A percentile compares a stretch with the other conserved stretches of the same genome.
Conservation (phyloP, 495 filamentous ascomycete genomes). For the Beverwykella pulmonaria region DNA sequence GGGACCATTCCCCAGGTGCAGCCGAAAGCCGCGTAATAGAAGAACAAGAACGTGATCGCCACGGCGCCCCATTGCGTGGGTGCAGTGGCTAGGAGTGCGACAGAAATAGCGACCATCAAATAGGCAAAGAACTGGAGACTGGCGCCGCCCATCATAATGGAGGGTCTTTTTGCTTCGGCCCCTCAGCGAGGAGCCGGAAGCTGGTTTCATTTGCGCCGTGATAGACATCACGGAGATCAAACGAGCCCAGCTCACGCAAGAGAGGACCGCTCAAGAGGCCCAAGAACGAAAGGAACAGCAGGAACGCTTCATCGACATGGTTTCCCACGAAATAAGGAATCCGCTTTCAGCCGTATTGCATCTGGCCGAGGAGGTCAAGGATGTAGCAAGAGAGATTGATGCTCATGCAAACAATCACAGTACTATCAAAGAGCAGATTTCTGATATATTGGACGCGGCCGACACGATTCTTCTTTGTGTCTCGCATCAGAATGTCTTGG, state of each 20-base stretch:
- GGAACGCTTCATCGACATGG: background rate
- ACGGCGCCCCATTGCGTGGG: slow-evolving; percentile 10
- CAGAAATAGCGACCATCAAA: slow-evolving; percentile 43
- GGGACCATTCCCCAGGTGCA: slow-evolving; percentile 39
- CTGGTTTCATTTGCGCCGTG: slow-evolving; percentile 45
- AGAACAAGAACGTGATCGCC: slow-evolving; percentile 38
- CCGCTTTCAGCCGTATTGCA: background rate
- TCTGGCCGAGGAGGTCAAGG: background rate
- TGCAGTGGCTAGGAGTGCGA: slow-evolving; percentile 34
- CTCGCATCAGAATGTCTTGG: background rate
- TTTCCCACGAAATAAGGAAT: background rate
- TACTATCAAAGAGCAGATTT: slow-evolving; percentile 8
- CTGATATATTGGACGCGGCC: slow-evolving; percentile 35
- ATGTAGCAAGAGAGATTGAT: background rate
- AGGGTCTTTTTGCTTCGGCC: slow-evolving; percentile 43
- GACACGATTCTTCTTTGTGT: background rate
- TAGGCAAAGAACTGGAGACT: slow-evolving; percentile 52
- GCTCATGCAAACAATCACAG: background rate
- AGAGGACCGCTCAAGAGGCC: background rate
- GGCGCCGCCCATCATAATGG: slow-evolving; percentile 53
- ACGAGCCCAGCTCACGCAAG: background rate
- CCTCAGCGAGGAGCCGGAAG: slow-evolving; percentile 41
- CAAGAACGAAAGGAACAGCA: background rate
- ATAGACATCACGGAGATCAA: slow-evolving; percentile 38
- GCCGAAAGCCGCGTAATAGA: slow-evolving; percentile 43